These are phyloP conservation scores for Cyclanthera cordifolia DNA, from an alignment of 306 rosid genomes.

Conservation along the genomic window DNA sequence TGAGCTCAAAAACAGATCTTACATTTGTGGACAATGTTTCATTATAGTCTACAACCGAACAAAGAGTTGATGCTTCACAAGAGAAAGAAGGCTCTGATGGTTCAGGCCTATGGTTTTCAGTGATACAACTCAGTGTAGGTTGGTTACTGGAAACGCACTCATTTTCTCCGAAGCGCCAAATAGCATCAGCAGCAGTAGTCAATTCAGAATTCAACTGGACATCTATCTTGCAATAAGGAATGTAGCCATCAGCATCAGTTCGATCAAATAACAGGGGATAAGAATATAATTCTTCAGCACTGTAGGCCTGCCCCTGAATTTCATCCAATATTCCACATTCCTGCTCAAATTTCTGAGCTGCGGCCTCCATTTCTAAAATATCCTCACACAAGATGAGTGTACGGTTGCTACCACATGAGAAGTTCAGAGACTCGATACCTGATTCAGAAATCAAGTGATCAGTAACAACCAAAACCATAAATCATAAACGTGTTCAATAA, in stretches of 20 bases:
- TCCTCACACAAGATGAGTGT: conserved; percentile 63
- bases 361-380: conserved; percentile 68
- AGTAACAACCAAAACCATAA: neutral
- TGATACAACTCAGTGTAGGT: conserved; percentile 18
- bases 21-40: conserved; percentile 38
- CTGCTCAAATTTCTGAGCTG: conserved; percentile 69
- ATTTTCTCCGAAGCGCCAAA: conserved; percentile 24
- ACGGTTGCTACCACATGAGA: conserved; percentile 50
- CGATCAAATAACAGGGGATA: conserved; percentile 40
- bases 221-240: conserved; percentile 57
- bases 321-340: conserved; percentile 41
- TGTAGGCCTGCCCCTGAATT: conserved; percentile 33
- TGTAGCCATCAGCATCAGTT: conserved; percentile 49
- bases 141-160: conserved; percentile 29
- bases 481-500: neutral
- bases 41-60: conserved; percentile 33
- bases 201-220: conserved; percentile 37
- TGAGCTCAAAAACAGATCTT: conserved; percentile 23
- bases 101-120: conserved; percentile 31
- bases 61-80: conserved; percentile 38
- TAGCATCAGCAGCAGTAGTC: conserved; percentile 23
- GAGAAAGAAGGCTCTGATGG: conserved; percentile 43
- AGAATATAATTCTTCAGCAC: conserved; percentile 45
- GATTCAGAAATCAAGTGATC: conserved; percentile 15
- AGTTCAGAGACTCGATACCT: conserved; percentile 57